A percentile compares a stretch with the other conserved stretches of the same genome.
phyloP scores from a whole-genome alignment of 306 rosid genomes.

The Lathyrus aphaca region DNA sequence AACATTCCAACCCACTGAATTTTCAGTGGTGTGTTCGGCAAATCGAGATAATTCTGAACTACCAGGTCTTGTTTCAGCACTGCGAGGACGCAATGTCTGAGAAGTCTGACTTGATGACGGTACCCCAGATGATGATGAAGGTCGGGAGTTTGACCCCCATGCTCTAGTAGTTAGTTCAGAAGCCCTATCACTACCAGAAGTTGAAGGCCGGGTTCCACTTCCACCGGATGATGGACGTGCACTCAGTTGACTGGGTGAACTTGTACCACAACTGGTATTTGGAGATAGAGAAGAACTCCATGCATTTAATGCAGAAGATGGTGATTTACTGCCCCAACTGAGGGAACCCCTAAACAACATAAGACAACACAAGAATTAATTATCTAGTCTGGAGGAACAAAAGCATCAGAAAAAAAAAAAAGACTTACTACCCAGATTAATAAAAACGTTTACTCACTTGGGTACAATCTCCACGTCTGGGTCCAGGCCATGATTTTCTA shows the following conservation, averaged over 20 bases:
- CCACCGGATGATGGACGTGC: slow-evolving; percentile 92
- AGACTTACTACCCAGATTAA: slow-evolving; percentile 14
- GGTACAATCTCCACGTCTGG: slow-evolving; percentile 97
- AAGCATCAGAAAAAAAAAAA: slow-evolving; percentile 20
- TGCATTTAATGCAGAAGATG: slow-evolving; percentile 74
- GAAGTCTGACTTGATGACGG: slow-evolving; percentile 72
- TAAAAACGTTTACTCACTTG: slow-evolving; percentile 63
- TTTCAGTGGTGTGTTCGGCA: slow-evolving; percentile 79
- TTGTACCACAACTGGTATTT: slow-evolving; percentile 68
- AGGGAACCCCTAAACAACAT: slow-evolving; percentile 74
- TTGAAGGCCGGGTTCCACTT: slow-evolving; percentile 90
- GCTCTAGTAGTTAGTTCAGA: slow-evolving; percentile 59
- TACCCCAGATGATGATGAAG: slow-evolving; percentile 91
- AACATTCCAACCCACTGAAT: slow-evolving; percentile 71
- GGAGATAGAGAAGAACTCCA: slow-evolving; percentile 95
- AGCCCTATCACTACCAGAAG: slow-evolving; percentile 88
- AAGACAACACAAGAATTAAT: slow-evolving; percentile 31
- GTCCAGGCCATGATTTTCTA: slow-evolving; percentile 91
- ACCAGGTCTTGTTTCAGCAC: slow-evolving; percentile 97
- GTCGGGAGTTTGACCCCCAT: slow-evolving; percentile 90
- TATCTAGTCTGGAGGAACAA: slow-evolving; percentile 16
- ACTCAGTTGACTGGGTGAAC: slow-evolving; percentile 81
- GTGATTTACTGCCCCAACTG: slow-evolving; percentile 90
- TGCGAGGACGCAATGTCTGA: slow-evolving; percentile 77
- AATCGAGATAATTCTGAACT: slow-evolving; percentile 95